Evolutionary conservation across 352 stramenopile genomes (phyloP), one percentile per base, ranked within the genome.

Genomic region (Phytophthora vignae): DNA sequence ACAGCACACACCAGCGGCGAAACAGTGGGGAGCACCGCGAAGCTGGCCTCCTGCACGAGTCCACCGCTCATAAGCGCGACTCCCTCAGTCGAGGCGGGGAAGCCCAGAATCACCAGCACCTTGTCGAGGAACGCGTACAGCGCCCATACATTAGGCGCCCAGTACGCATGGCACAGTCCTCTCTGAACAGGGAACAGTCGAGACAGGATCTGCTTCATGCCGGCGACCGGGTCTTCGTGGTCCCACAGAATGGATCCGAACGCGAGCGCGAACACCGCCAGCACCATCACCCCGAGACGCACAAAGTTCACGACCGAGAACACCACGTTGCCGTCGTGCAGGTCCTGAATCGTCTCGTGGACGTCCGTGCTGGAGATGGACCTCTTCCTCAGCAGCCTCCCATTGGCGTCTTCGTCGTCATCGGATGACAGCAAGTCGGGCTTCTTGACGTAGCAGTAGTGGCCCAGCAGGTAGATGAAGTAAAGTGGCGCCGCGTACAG

Each of bases 111-210:
- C 19, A 90, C 84, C 19, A 96, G 67, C 4, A 98, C 62, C 67
- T 96, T 96, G 74, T 98, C 92, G 1, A 90, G 42, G 55, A 98
- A 96, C 2, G 85, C 87, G 69, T 99, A 99, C 0, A 99, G 67
- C 12, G 98, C 97, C 98, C 98, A 99, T 11, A 98, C 71, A 74
- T 99, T 99, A 7, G 96, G 97, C 3, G 98, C 98, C 98, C 98
- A 99, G 83, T 99, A 99, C 19, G 97, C 93, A 73, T 99, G 98
- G 19, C 98, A 96, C 5, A 99, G 82, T 3, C 98, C 98, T 60
- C 98, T 86, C 49, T 95, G 88, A 65, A 99, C 99, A 0, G 98
- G 98, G 75, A 99, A 99, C 11, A 99, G 83, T 19, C 98, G 88
- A 6, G 76, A 82, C 6, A 94, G 57, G 62, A 99, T 97, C 82